These are phyloP conservation scores for Serendipita sp. DNA, from an alignment of 768 basidiomycete genomes.

Conservation along the genomic window DNA sequence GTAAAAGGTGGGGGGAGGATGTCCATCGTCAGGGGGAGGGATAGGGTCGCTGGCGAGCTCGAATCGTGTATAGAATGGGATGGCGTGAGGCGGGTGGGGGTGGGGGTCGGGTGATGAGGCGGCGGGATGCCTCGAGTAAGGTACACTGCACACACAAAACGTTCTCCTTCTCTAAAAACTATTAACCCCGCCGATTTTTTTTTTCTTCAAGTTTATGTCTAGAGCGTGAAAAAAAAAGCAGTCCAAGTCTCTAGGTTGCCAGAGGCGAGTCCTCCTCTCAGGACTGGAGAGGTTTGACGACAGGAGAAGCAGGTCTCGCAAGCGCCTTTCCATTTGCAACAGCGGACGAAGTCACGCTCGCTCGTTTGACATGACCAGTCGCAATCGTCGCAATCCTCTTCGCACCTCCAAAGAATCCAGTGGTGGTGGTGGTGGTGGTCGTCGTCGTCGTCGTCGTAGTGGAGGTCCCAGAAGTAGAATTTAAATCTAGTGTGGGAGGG, in stretches of 20 bases:
- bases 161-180: too few relatives aligned
- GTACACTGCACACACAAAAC: too few relatives aligned
- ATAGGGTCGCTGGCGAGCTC: too few relatives aligned
- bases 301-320: not conserved
- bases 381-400: not conserved
- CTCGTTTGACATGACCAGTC: not conserved
- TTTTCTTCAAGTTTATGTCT: not conserved
- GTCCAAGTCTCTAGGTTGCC: too few relatives aligned
- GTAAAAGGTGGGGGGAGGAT: not conserved
- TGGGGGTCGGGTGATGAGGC: too few relatives aligned
- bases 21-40: too few relatives aligned
- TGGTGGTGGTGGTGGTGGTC: not conserved
- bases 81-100: too few relatives aligned
- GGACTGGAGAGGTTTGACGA: not conserved
- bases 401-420: not conserved
- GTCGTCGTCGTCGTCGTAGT: not conserved
- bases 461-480: not conserved
- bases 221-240: not conserved
- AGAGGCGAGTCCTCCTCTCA: not conserved
- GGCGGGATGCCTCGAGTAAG: too few relatives aligned
- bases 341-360: not conserved
- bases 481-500: not conserved
- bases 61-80: too few relatives aligned
- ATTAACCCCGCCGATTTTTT: not conserved
- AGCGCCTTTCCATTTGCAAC: not conserved